Percentiles rank a stretch among this genome's conserved stretches.
These are phyloP conservation scores for Arthrobotrys sinensis DNA, from an alignment of 2,329 filamentous ascomycete genomes.

Conservation along the genomic window DNA sequence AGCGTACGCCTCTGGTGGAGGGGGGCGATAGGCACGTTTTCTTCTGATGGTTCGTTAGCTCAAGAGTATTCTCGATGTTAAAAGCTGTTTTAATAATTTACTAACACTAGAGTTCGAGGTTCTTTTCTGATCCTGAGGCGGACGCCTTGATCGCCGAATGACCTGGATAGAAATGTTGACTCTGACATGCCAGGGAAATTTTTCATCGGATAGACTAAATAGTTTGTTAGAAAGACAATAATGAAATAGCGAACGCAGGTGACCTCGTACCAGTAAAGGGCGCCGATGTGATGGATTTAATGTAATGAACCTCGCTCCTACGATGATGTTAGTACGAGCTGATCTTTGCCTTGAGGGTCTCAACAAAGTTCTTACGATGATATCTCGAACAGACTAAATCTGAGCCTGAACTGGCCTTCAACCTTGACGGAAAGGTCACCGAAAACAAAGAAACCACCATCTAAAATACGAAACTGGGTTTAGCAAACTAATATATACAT, in stretches of 20 bases:
- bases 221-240: constrained; percentile 35
- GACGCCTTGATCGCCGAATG: constrained; percentile 89
- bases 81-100: constrained; percentile 11
- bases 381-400: constrained; percentile 84
- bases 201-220: constrained; percentile 73
- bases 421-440: constrained; percentile 85
- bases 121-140: constrained; percentile 87
- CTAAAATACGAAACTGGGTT: constrained; percentile 66
- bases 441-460: constrained; percentile 92
- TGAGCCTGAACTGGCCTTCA: constrained; percentile 80
- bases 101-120: constrained; percentile 72
- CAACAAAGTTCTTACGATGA: constrained; percentile 65
- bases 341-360: constrained; percentile 66
- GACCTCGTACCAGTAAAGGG: constrained; percentile 76
- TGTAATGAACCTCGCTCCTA: constrained; percentile 69
- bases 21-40: constrained; percentile 57
- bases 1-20: constrained; percentile 56
- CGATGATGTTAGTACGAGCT: constrained; percentile 48
- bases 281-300: constrained; percentile 75
- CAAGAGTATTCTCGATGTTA: background rate
- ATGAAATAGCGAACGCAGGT: background rate
- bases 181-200: constrained; percentile 84
- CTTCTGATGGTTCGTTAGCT: constrained; percentile 41
- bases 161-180: constrained; percentile 84
- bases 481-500: constrained; percentile 18